Evolutionary conservation across 2,329 filamentous ascomycete genomes (phyloP).

Genomic region (Ilyonectria robusta): DNA sequence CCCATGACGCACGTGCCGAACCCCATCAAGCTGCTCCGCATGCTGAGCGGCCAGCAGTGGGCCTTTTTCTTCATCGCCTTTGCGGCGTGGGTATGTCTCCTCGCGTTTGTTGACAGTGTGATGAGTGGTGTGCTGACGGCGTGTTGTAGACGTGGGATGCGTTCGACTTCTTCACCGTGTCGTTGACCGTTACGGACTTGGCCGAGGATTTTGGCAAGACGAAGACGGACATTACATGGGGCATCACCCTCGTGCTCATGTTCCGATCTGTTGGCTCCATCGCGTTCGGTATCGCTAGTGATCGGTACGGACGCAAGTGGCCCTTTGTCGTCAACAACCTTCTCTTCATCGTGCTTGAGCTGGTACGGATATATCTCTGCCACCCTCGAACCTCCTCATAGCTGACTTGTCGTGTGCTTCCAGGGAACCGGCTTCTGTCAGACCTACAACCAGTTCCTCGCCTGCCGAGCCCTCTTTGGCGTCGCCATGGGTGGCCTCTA

Average conservation of each 20-base stretch:
- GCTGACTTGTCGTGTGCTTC: constrained; percentile 19
- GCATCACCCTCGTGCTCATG: constrained; percentile 75
- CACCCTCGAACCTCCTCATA: neutral
- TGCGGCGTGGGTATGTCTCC: constrained; percentile 66
- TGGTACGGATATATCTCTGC: constrained; percentile 62
- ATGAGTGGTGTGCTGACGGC: neutral
- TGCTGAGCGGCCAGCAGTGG: constrained; percentile 67
- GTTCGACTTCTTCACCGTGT: constrained; percentile 78
- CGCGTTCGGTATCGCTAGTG: constrained; percentile 67
- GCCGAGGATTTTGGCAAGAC: constrained; percentile 65
- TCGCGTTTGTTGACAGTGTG: neutral
- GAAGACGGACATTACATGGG: constrained; percentile 74
- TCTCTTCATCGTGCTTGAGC: constrained; percentile 79
- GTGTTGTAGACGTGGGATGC: constrained; percentile 69
- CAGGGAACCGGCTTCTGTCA: constrained; percentile 76
- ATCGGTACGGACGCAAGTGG: constrained; percentile 75
- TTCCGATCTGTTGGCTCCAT: constrained; percentile 70
- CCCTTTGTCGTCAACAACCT: constrained; percentile 83
- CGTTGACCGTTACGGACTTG: constrained; percentile 69
- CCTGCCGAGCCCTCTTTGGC: constrained; percentile 82
- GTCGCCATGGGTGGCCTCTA: constrained; percentile 87
- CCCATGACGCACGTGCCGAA: constrained; percentile 69
- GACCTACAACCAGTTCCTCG: constrained; percentile 80
- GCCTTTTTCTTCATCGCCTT: constrained; percentile 70
- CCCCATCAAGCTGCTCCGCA: constrained; percentile 63